Conservation (phyloP, 768 basidiomycete genomes). For the Russula emetica region DNA sequence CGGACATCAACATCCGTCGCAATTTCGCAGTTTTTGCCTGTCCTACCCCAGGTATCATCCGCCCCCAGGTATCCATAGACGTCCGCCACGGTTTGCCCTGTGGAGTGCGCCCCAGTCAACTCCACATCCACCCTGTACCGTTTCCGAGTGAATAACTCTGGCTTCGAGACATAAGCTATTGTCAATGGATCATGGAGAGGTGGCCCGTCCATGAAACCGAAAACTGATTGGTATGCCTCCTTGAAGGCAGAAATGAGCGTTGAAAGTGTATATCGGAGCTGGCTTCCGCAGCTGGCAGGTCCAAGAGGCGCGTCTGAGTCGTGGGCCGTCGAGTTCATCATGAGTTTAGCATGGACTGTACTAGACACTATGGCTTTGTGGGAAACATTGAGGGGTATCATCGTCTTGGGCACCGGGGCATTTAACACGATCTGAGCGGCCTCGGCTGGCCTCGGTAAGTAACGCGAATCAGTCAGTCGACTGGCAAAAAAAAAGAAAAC, state of each 20-base stretch:
- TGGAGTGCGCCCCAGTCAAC: constrained; percentile 56
- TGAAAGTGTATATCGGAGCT: constrained; percentile 67
- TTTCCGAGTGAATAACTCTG: constrained; percentile 55
- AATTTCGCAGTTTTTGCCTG: constrained; percentile 74
- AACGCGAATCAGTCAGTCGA: neutral
- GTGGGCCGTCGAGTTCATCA: constrained; percentile 37
- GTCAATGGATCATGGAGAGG: constrained; percentile 87
- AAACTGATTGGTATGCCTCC: constrained; percentile 63
- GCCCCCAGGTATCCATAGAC: constrained; percentile 58
- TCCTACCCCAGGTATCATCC: constrained; percentile 65
- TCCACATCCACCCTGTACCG: constrained; percentile 86
- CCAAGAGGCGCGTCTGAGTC: constrained; percentile 27
- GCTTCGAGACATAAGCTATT: constrained; percentile 67
- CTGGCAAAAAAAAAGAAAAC: constrained; percentile 31
- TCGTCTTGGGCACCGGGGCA: constrained; percentile 58
- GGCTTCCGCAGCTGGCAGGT: constrained; percentile 34
- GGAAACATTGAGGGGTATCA: constrained; percentile 87
- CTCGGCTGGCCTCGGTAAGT: constrained; percentile 53
- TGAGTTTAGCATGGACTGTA: constrained; percentile 48
- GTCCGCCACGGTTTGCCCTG: constrained; percentile 80
- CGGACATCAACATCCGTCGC: constrained; percentile 64
- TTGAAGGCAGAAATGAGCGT: constrained; percentile 75
- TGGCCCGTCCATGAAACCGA: constrained; percentile 80
- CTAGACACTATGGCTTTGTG: constrained; percentile 76
- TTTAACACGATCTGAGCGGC: constrained; percentile 79